Percentiles rank a stretch among this genome's conserved stretches.
These are phyloP conservation scores for Skeletonema tropicum DNA, from an alignment of 108 stramenopile genomes.

Conservation along the genomic window DNA sequence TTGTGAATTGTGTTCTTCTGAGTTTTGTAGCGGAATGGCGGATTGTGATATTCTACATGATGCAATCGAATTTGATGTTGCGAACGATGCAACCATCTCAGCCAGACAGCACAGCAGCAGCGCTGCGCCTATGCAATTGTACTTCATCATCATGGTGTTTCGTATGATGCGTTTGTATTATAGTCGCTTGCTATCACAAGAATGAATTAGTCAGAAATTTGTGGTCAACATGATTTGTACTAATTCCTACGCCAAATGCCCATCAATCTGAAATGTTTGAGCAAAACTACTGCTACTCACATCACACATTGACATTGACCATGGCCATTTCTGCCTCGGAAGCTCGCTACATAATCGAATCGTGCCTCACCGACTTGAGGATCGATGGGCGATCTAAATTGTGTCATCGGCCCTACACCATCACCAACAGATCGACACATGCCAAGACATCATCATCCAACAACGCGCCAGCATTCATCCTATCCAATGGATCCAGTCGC, in stretches of 20 bases:
- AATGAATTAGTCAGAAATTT: too few species aligned
- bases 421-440: constrained; percentile 25
- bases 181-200: too few species aligned
- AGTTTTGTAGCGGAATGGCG: not conserved
- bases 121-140: not conserved
- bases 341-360: constrained; percentile 68
- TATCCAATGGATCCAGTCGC: constrained; percentile 75
- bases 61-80: not conserved
- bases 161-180: too few species aligned
- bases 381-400: constrained; percentile 65
- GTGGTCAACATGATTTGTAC: too few species aligned
- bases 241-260: too few species aligned
- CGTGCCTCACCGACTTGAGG: constrained; percentile 66
- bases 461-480: constrained; percentile 36
- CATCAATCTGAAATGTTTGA: too few species aligned
- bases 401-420: constrained; percentile 58
- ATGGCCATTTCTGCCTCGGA: constrained; percentile 67
- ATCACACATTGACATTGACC: too few species aligned
- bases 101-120: not conserved
- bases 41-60: not conserved
- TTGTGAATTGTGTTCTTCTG: not conserved
- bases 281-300: too few species aligned
- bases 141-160: not conserved
- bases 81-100: not conserved
- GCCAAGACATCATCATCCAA: not conserved